Conservation (phyloP, 345 rosid genomes). For the Aethionema arabicum region DNA sequence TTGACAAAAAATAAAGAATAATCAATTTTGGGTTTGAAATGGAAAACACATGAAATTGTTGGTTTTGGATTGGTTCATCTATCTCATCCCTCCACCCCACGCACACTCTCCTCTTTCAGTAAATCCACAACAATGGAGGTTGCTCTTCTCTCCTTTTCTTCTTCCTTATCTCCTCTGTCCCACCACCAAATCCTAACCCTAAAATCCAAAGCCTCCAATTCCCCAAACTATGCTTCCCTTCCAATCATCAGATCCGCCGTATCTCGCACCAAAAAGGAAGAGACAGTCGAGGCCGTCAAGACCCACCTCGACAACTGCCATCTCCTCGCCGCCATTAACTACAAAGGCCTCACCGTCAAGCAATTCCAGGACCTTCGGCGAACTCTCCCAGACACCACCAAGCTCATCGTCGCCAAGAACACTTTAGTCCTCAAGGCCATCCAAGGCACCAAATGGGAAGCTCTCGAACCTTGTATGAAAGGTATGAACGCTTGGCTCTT, state of each 20-base stretch:
- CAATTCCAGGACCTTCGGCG: constrained; percentile 80
- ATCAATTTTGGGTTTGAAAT: neutral
- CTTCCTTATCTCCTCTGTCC: constrained; percentile 41
- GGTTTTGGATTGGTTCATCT: neutral
- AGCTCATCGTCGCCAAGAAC: constrained; percentile 82
- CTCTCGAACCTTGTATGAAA: constrained; percentile 84
- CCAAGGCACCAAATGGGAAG: constrained; percentile 85
- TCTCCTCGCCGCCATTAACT: constrained; percentile 75
- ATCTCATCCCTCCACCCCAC: constrained; percentile 28
- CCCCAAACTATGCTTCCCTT: constrained; percentile 25
- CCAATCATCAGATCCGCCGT: constrained; percentile 69
- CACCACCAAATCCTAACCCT: constrained; percentile 35
- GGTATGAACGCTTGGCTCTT: constrained; percentile 98
- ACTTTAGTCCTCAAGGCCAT: constrained; percentile 81
- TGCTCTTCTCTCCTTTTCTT: constrained; percentile 60
- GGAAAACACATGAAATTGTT: too few relatives aligned
- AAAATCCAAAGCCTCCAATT: constrained; percentile 27
- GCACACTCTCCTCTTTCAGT: constrained; percentile 1
- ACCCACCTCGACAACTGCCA: constrained; percentile 77
- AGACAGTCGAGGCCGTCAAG: constrained; percentile 76
- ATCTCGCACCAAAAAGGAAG: constrained; percentile 78
- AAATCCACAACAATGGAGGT: constrained; percentile 55
- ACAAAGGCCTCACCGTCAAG: constrained; percentile 77
- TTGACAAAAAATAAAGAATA: too few relatives aligned
- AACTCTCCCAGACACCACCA: constrained; percentile 66